phyloP scores from a whole-genome alignment of 2,329 filamentous ascomycete species.

The Neonectria punicea region DNA sequence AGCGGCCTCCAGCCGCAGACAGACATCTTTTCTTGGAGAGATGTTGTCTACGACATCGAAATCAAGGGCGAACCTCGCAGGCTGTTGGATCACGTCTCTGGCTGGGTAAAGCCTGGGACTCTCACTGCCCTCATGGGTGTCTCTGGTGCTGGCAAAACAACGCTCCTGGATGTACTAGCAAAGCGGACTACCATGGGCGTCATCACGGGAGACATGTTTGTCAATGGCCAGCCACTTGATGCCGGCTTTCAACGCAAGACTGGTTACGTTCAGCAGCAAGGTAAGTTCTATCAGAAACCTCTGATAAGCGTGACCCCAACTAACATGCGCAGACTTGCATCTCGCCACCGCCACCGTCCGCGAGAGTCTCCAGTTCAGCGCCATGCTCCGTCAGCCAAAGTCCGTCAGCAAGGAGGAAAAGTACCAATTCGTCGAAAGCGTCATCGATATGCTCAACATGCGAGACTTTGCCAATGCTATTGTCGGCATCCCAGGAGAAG shows the following conservation, averaged over 20 bases:
- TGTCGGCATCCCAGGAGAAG: constrained; percentile 70
- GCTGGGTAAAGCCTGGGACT: constrained; percentile 43
- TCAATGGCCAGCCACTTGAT: no score
- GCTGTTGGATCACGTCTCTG: constrained; percentile 78
- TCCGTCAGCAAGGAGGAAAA: constrained; percentile 66
- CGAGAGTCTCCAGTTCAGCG: constrained; percentile 65
- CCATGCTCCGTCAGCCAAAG: constrained; percentile 66
- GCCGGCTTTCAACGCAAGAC: no score
- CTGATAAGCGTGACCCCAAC: no score
- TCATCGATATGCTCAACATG: constrained; percentile 75
- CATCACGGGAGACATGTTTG: no score
- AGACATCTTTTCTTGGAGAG: constrained; percentile 76
- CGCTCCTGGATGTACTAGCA: constrained; percentile 36
- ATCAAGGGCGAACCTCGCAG: constrained; percentile 75
- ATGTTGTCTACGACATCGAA: constrained; percentile 73
- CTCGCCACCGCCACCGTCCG: constrained; percentile 65
- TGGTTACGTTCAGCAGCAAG: no score
- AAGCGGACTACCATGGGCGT: no score
- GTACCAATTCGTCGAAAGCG: constrained; percentile 69
- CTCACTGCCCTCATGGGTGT: constrained; percentile 73
- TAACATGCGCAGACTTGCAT: constrained; percentile 61
- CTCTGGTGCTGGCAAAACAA: constrained; percentile 58
- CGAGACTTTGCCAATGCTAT: constrained; percentile 73
- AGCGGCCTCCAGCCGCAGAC: constrained; percentile 42
- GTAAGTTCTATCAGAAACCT: no score